Conservation (phyloP, 2,329 filamentous ascomycete species). For the Trichoderma lentiforme region DNA sequence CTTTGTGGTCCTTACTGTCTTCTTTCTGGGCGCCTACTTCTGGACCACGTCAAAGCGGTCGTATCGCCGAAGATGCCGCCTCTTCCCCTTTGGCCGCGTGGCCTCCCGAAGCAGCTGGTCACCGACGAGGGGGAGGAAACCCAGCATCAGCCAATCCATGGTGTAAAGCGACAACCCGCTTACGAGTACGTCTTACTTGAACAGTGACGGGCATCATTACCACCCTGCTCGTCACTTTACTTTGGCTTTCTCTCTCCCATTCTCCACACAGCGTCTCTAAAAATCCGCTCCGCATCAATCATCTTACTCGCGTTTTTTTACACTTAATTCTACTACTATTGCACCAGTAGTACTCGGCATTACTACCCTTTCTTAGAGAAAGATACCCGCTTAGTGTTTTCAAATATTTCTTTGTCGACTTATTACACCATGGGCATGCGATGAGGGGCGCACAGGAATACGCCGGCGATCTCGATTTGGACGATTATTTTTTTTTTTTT, state of each 20-base stretch:
- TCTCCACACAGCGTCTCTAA: not conserved
- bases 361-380: not conserved
- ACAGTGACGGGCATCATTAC: not conserved
- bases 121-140: conserved; percentile 14
- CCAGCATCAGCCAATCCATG: conserved; percentile 15
- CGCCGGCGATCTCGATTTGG: not conserved
- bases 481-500: not conserved
- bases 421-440: not conserved
- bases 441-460: not conserved
- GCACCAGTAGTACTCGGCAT: conserved; percentile 7
- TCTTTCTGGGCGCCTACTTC: conserved; percentile 10
- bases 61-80: conserved; percentile 12
- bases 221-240: not conserved
- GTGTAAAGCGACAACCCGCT: not conserved
- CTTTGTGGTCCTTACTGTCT: conserved; percentile 6
- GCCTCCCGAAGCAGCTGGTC: conserved; percentile 15
- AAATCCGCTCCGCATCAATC: not conserved
- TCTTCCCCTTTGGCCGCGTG: conserved; percentile 16
- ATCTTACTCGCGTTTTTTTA: not conserved
- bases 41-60: conserved; percentile 7
- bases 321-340: not conserved
- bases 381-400: not conserved
- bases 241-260: not conserved
- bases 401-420: not conserved
- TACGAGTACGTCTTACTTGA: not conserved